Evolutionary conservation across 192 early-diverging fungal genomes (phyloP).

Genomic region (Coemansia javaensis): DNA sequence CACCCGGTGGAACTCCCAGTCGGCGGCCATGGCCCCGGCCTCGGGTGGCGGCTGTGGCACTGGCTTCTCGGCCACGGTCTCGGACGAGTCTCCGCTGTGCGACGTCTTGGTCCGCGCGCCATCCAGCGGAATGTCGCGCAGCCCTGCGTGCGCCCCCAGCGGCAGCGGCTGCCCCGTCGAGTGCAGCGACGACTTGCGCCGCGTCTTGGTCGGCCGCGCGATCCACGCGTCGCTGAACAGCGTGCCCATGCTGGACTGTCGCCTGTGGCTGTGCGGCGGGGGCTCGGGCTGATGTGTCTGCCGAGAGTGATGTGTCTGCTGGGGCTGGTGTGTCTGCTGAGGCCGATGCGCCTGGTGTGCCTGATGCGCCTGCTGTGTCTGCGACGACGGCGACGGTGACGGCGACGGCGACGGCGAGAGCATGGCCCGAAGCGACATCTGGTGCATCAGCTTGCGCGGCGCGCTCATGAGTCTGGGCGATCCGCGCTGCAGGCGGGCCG

Average conservation of each 20-base stretch:
- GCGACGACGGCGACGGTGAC: background rate
- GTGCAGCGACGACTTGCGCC: background rate
- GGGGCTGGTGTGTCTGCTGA: background rate
- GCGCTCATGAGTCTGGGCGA: constrained; percentile 1
- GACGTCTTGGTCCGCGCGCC: background rate
- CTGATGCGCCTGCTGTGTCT: background rate
- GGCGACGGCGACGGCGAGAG: constrained; percentile 8
- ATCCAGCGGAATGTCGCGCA: constrained; percentile 17
- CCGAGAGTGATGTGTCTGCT: background rate
- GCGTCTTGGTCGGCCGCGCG: constrained; percentile 7
- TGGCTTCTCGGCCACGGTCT: constrained; percentile 1
- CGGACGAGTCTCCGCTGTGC: background rate
- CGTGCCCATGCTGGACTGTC: constrained; percentile 17
- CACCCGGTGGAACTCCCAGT: constrained; percentile 30
- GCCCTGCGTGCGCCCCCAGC: background rate
- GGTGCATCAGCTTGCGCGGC: constrained; percentile 24
- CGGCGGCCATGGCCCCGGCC: background rate
- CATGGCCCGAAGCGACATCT: constrained; percentile 21
- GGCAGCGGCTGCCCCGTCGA: background rate
- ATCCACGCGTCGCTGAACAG: constrained; percentile 33
- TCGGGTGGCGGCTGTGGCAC: background rate
- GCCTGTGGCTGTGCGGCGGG: background rate
- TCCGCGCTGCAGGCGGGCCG: background rate
- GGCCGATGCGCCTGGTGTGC: background rate
- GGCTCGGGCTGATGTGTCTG: too few relatives aligned